A percentile compares a stretch with the other conserved stretches of the same genome.
Evolutionary conservation across 2,329 filamentous ascomycete species (phyloP).

Genomic region (Fusarium sp.): DNA sequence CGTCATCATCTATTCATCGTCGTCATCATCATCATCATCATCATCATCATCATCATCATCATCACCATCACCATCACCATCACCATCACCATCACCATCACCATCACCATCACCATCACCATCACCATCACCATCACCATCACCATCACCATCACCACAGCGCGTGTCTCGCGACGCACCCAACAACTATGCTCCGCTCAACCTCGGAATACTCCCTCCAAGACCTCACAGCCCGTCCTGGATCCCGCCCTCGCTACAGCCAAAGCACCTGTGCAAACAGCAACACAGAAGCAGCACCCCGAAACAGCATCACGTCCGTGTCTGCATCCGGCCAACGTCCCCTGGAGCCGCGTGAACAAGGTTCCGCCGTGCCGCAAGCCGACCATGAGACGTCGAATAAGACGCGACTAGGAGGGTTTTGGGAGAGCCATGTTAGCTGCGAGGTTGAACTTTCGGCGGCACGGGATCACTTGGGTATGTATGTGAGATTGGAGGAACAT

Average conservation of each 20-base stretch:
- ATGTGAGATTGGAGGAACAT: constrained; percentile 35
- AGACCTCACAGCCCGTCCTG: constrained; percentile 22
- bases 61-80: too few species aligned
- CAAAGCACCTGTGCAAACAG: not conserved
- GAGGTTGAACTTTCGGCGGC: constrained; percentile 38
- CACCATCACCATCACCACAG: not conserved
- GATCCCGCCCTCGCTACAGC: not conserved
- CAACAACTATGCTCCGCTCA: constrained; percentile 21
- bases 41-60: too few species aligned
- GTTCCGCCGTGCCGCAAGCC: constrained; percentile 39
- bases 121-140: too few species aligned
- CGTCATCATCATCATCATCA: too few species aligned
- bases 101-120: too few species aligned
- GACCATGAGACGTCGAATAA: not conserved
- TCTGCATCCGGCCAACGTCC: constrained; percentile 6
- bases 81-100: too few species aligned
- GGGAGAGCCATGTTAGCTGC: constrained; percentile 38
- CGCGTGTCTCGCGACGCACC: constrained; percentile 16
- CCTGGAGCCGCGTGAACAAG: constrained; percentile 33
- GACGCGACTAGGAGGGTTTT: constrained; percentile 28
- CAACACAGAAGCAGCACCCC: constrained; percentile 5
- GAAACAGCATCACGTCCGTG: constrained; percentile 11
- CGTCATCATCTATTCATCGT: too few species aligned
- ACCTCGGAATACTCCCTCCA: constrained; percentile 39
- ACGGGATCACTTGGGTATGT: constrained; percentile 43